phyloP scores from a whole-genome alignment of 208 protist species.

The Acanthamoeba culbertsoni region DNA sequence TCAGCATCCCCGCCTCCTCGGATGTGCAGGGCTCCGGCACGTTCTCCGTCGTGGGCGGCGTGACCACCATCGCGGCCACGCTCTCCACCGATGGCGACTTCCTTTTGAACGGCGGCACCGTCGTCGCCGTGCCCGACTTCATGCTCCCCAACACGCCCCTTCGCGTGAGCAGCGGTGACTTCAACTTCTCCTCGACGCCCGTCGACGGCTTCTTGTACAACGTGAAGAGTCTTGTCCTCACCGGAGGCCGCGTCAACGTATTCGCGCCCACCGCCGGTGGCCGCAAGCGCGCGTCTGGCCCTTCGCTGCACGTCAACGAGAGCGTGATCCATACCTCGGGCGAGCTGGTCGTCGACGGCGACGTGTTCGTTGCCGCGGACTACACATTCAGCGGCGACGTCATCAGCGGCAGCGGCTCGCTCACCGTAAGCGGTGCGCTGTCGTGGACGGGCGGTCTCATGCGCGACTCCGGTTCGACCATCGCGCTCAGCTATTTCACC shows the following conservation, averaged over 20 bases:
- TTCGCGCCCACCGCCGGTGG: background rate
- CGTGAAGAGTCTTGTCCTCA: background rate
- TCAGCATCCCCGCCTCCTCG: background rate
- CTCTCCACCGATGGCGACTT: background rate
- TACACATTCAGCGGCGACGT: background rate
- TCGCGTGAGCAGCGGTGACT: background rate
- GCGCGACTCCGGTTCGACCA: background rate
- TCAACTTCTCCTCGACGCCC: conserved; percentile 29
- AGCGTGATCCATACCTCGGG: background rate
- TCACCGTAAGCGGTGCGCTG: background rate
- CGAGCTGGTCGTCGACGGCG: background rate
- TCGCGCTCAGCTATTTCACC: background rate
- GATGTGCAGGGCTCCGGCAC: background rate
- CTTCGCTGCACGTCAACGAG: background rate
- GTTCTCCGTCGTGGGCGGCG: conserved; percentile 10
- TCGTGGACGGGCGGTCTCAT: conserved; percentile 32
- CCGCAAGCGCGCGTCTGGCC: background rate
- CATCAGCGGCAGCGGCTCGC: background rate
- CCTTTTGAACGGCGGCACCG: background rate
- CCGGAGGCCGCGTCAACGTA: background rate
- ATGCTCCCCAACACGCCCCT: conserved; percentile 18
- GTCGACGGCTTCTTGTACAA: conserved; percentile 21
- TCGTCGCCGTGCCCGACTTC: conserved; percentile 27
- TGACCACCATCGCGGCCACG: background rate
- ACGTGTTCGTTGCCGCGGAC: background rate